Base-by-base conservation (phyloP, 495 filamentous ascomycete species). In the Pseudotulostoma volvatum region DNA sequence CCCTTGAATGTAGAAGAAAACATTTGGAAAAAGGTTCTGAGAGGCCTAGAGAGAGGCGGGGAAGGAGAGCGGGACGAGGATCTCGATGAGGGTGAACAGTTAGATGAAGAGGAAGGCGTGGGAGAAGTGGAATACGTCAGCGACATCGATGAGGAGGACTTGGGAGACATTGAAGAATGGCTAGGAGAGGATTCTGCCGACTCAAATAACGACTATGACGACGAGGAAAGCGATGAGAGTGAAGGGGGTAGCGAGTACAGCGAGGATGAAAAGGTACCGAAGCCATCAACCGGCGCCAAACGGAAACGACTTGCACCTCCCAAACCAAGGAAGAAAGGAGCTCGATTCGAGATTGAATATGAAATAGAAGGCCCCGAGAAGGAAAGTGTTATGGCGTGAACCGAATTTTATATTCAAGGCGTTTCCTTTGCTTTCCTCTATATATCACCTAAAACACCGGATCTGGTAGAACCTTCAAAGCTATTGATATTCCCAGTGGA, bases 21-120 rank as follows among this genome's bases (percentile, higher is more conserved):
- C 9, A 85, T 97, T 44, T 97, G 90, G 90, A 93, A 94, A 78
- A 90, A 84, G 72, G 92, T 97, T 18, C 69, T 97, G 34, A 76
- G 77, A 33, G 87, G 86, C 1, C 62, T 96, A 54, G 92, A 96
- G 70, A 70, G 77, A 40, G 73, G 76, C 46, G 86, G 87, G 17
- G 83, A 90, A 53, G 90, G 79, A 33, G 68, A 67, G 48, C 67
- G 85, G 45, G 90, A 96, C 60, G 74, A 82, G 62, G 88, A 95
- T 55, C 51, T 87, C 52, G 88, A 95, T 48, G 82, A 88, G 50
- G 88, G 85, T 3, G 85, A 93, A 44, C 68, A 81, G 39, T 71
- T 79, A 33, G 71, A 71, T 13, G 66, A 70, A 43, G 73, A 79
- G 55, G 74, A 83, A 41, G 82, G 77, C 37, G 74, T 77, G 40